phyloP scores from a whole-genome alignment of 2,329 filamentous ascomycete genomes.

The Cordyceps tenuipes region DNA sequence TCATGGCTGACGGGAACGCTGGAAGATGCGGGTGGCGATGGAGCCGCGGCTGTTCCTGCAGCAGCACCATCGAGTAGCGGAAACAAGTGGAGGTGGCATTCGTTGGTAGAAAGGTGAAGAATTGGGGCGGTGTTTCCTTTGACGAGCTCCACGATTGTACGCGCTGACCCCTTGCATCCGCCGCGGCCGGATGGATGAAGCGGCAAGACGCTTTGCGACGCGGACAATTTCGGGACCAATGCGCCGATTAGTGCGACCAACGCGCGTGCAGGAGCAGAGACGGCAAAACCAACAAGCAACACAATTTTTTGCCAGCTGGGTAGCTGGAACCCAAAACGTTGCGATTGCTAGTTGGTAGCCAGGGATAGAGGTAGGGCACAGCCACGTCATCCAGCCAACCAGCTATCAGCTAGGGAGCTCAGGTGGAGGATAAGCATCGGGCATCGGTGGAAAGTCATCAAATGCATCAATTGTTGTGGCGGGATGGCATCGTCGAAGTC shows the following conservation, averaged over 20 bases:
- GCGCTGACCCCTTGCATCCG: not conserved
- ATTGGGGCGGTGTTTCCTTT: not conserved
- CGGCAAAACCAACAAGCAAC: not conserved
- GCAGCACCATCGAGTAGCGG: not conserved
- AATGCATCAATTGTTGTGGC: not conserved
- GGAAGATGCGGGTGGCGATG: slow-evolving; percentile 1
- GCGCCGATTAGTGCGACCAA: not conserved
- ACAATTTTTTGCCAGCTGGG: not conserved
- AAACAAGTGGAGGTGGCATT: not conserved
- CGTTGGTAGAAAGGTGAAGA: not conserved
- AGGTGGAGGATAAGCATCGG: not conserved
- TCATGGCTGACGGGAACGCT: slow-evolving; percentile 10
- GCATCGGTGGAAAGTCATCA: not conserved
- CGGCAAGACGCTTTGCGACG: not conserved
- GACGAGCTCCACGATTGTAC: not conserved
- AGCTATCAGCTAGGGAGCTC: not conserved
- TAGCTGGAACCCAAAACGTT: not conserved
- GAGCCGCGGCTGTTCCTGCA: not conserved
- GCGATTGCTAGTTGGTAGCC: not conserved
- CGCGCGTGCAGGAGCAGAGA: not conserved
- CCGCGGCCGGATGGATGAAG: not conserved
- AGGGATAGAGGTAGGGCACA: not conserved
- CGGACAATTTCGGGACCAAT: not conserved
- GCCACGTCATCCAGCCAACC: slow-evolving; percentile 3
- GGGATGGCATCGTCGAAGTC: not conserved